Conservation (phyloP, 345 rosid species). For the Brassica nigra region DNA sequence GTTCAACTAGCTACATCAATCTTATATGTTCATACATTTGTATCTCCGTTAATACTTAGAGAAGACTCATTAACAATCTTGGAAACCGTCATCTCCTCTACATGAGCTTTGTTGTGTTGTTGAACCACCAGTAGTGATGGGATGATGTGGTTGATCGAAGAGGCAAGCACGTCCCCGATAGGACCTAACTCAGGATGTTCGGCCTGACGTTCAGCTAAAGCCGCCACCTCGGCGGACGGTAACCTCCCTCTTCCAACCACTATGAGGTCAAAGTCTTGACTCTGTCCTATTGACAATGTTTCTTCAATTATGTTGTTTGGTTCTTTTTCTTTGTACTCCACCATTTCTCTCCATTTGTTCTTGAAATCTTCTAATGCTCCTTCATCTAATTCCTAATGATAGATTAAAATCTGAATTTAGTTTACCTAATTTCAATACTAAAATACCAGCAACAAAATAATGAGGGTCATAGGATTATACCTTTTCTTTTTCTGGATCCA, state of each 20-base stretch:
- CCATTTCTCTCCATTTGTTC: constrained; percentile 49
- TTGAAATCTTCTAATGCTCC: constrained; percentile 50
- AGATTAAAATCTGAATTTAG: not conserved
- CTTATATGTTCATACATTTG: constrained; percentile 22
- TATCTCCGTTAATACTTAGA: constrained; percentile 27
- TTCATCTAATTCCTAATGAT: constrained; percentile 58
- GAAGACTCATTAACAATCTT: constrained; percentile 38
- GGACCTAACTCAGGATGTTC: constrained; percentile 52
- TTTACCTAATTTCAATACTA: not conserved
- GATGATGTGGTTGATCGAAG: constrained; percentile 35
- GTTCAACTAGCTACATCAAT: not conserved
- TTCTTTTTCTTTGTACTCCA: constrained; percentile 54
- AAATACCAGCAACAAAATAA: not conserved
- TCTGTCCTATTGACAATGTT: constrained; percentile 54
- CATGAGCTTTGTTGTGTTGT: constrained; percentile 51
- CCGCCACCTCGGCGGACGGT: constrained; percentile 59
- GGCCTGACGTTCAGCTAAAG: constrained; percentile 53
- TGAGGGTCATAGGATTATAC: constrained; percentile 12
- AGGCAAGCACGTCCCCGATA: constrained; percentile 51
- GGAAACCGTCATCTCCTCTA: constrained; percentile 47
- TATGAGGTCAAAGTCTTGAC: constrained; percentile 60
- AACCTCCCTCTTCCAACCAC: constrained; percentile 75
- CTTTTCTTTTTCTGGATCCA: constrained; percentile 57
- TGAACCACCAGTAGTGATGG: constrained; percentile 54
- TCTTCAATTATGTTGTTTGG: constrained; percentile 53